phyloP scores from a whole-genome alignment of 2,329 filamentous ascomycete genomes.

The Rasamsonia emersonii region DNA sequence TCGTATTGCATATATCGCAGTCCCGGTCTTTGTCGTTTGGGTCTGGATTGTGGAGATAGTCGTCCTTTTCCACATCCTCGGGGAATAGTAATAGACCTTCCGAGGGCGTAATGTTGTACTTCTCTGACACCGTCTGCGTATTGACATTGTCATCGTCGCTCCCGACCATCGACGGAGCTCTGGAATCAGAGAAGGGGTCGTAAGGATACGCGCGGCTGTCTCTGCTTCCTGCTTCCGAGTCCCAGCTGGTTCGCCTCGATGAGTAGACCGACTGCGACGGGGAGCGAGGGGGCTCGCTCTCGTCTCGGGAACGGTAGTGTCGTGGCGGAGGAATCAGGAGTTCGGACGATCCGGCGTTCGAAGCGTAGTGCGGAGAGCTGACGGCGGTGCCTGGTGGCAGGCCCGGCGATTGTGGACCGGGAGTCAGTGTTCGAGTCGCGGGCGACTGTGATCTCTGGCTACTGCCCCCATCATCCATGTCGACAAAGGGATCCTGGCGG shows the following conservation, averaged over 20 bases:
- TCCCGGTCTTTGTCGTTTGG: conserved; percentile 53
- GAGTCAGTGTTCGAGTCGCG: conserved; percentile 14
- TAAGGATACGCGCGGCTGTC: conserved; percentile 42
- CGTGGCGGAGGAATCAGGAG: conserved; percentile 35
- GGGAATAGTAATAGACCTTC: conserved; percentile 59
- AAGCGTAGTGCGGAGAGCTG: too few relatives aligned
- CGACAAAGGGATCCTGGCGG: conserved; percentile 43
- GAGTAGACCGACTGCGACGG: conserved; percentile 44
- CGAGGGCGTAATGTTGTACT: conserved; percentile 63
- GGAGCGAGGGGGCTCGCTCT: conserved; percentile 40
- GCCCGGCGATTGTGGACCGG: conserved; percentile 9
- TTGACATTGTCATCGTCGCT: conserved; percentile 59
- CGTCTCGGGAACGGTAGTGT: conserved; percentile 42
- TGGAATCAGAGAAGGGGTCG: conserved; percentile 54
- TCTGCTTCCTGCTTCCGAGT: conserved; percentile 48
- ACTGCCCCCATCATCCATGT: conserved; percentile 19
- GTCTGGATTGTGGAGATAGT: conserved; percentile 63
- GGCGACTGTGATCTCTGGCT: conserved; percentile 7
- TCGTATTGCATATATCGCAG: conserved; percentile 56
- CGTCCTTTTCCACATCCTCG: conserved; percentile 65
- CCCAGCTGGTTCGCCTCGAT: conserved; percentile 58
- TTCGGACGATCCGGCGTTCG: too few relatives aligned
- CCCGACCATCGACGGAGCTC: conserved; percentile 50
- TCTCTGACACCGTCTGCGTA: conserved; percentile 64
- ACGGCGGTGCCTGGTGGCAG: too few relatives aligned